Evolutionary conservation across 1,284 basidiomycete genomes (phyloP).

Genomic region (Irpex sp.): DNA sequence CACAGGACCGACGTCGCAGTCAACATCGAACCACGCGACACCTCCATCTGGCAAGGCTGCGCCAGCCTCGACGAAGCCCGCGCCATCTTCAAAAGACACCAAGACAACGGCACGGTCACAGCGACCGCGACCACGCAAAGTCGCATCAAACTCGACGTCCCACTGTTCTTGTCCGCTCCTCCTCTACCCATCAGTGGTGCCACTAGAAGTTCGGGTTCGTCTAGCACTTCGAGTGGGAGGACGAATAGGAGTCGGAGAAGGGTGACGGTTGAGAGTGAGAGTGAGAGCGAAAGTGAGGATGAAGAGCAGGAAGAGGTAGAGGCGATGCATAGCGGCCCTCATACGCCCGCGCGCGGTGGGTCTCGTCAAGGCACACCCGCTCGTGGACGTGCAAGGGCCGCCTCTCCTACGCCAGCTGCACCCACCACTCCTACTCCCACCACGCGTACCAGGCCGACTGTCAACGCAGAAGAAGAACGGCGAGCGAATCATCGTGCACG

Average conservation of each 20-base stretch:
- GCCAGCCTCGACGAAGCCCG: conserved; percentile 1
- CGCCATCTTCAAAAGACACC: neutral
- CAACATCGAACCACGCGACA: neutral
- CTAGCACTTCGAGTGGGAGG: neutral
- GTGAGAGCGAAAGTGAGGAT: neutral
- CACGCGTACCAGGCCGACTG: neutral
- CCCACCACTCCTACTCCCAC: too few relatives aligned
- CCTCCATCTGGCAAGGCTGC: conserved; percentile 1
- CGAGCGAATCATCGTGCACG: too few relatives aligned
- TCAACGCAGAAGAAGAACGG: neutral
- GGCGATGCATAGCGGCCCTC: neutral
- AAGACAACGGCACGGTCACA: neutral
- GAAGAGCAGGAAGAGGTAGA: too few relatives aligned
- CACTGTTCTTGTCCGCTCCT: neutral
- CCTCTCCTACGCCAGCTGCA: neutral
- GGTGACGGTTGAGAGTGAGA: neutral
- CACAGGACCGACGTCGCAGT: neutral
- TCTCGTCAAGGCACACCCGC: conserved; percentile 1
- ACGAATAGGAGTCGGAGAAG: neutral
- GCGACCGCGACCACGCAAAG: neutral
- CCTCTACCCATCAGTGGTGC: neutral
- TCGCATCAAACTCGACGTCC: neutral
- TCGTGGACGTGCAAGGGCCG: neutral
- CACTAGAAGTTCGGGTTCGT: neutral
- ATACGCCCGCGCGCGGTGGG: neutral